Evolutionary conservation across 2,329 filamentous ascomycete genomes (phyloP).

Genomic region (Neopestalotiopsis rosae): DNA sequence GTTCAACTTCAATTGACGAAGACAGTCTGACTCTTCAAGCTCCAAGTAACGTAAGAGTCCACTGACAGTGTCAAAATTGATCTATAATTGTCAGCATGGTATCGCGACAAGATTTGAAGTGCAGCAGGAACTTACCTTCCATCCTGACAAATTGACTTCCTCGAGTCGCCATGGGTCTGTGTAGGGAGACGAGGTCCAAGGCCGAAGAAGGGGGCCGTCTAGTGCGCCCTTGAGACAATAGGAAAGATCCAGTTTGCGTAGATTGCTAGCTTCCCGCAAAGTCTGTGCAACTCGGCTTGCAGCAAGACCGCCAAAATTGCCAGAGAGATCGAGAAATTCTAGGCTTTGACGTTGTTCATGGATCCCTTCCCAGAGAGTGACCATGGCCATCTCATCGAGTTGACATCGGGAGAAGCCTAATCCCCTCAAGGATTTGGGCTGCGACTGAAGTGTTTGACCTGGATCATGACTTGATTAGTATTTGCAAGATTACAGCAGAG

Average conservation of each 20-base stretch:
- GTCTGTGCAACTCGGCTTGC: conserved; percentile 52
- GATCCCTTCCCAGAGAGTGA: conserved; percentile 53
- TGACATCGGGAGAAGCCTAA: conserved; percentile 58
- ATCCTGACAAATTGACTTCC: conserved; percentile 60
- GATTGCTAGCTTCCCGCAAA: conserved; percentile 47
- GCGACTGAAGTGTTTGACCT: conserved; percentile 36
- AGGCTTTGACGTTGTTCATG: conserved; percentile 50
- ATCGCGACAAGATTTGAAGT: neutral
- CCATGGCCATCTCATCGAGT: conserved; percentile 54
- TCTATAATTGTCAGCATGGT: conserved; percentile 34
- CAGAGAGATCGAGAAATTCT: conserved; percentile 56
- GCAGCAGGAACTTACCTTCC: conserved; percentile 45
- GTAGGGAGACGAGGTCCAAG: conserved; percentile 43
- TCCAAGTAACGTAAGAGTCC: conserved; percentile 53
- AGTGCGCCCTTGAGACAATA: conserved; percentile 54
- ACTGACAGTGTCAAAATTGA: conserved; percentile 55
- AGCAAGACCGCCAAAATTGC: conserved; percentile 57
- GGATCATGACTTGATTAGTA: neutral
- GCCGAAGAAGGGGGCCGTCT: conserved; percentile 51
- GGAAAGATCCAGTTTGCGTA: conserved; percentile 55
- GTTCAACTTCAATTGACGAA: conserved; percentile 54
- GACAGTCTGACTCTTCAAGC: conserved; percentile 42
- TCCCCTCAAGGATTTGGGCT: conserved; percentile 46
- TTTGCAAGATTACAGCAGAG: neutral
- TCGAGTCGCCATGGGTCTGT: conserved; percentile 49